Conservation (phyloP, 352 stramenopile species). For the Pythium volutum region DNA sequence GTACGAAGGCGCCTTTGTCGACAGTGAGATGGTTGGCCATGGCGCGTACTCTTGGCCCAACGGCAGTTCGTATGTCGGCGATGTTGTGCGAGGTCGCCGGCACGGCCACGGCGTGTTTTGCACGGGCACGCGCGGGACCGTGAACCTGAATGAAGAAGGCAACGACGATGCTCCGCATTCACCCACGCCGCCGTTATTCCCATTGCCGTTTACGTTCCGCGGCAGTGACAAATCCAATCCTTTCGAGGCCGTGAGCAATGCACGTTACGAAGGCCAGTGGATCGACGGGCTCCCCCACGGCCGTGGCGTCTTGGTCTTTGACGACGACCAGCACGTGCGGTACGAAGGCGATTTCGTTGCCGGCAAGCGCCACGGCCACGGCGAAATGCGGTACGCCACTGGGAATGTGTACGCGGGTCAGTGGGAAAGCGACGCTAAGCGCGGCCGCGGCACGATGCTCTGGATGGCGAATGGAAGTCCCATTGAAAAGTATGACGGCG, state of each 20-base stretch:
- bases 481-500: constrained; percentile 65
- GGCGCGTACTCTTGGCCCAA: constrained; percentile 80
- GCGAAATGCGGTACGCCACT: constrained; percentile 64
- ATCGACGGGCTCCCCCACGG: constrained; percentile 65
- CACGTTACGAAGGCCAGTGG: constrained; percentile 81
- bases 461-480: constrained; percentile 40
- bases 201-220: constrained; percentile 35
- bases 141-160: not conserved
- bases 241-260: constrained; percentile 41
- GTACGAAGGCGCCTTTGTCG: constrained; percentile 70
- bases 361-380: constrained; percentile 52
- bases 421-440: constrained; percentile 68
- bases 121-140: constrained; percentile 31
- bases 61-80: constrained; percentile 75
- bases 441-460: constrained; percentile 73
- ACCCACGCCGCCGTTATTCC: not conserved
- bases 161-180: not conserved
- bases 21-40: constrained; percentile 66
- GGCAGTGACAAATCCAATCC: not conserved
- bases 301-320: constrained; percentile 67
- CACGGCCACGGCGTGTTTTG: constrained; percentile 72
- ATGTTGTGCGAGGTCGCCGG: constrained; percentile 60
- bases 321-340: constrained; percentile 45
- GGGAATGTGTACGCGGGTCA: constrained; percentile 68
- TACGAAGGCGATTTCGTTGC: constrained; percentile 57